Evolutionary conservation across 1,284 basidiomycete genomes (phyloP), one percentile per base, ranked within the genome.

Genomic region (Boletellus deceptivus): DNA sequence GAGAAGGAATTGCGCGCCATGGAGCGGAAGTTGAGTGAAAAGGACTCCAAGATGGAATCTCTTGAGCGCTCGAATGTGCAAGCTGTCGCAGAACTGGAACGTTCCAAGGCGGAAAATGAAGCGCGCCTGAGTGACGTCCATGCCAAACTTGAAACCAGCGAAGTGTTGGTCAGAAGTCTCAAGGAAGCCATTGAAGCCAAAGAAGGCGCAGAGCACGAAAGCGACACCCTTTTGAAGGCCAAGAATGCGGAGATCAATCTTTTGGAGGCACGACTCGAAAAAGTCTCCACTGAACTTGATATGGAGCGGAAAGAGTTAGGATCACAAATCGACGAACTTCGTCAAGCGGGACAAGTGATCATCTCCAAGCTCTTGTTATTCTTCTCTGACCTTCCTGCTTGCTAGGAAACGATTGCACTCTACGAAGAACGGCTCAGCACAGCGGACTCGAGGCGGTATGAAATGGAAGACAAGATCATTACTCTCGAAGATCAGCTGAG

Each of bases 371-470:
- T 14, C 43, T 13, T 46, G 25, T 29, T 55, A 46, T 29, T 55
- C 16, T 54, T 55, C 9, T 36, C 43, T 48, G 16, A 54, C 29
- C 1, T 9, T 40, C 38, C 17, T 25, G 34, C 46, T 39, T 46
- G 40, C 50, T 60, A 93, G 89, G 90, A 93, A 80, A 93, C 91
- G 1, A 93, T 94, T 57, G 90, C 89, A 33, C 75, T 96, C 33
- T 97, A 97, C 63, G 94, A 98, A 72, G 91, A 93, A 61, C 83
- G 87, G 33, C 75, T 95, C 20, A 86, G 80, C 52, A 76, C 75
- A 3, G 79, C 83, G 14, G 89, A 93, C 60, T 74, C 75, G 20
- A 79, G 82, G 57, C 81, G 87, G 45, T 92, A 92, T 62, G 90
- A 93, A 57, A 75, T 90, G 53, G 89, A 94, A 64, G 81, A 85